Base-by-base conservation (phyloP, 192 early-diverging fungal species). In the Podila verticillata region DNA sequence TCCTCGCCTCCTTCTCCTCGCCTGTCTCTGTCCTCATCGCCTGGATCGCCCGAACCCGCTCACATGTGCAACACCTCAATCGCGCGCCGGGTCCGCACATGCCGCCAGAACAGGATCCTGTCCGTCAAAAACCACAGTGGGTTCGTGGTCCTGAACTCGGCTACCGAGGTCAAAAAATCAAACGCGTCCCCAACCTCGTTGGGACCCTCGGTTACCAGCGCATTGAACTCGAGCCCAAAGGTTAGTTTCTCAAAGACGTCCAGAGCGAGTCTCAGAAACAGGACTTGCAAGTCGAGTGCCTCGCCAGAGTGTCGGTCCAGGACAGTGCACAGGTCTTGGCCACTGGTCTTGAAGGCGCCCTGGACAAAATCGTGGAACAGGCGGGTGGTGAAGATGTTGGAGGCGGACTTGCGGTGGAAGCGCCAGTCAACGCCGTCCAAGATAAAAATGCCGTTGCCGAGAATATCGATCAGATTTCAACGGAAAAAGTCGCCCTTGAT, bases 371-470 rank as follows among this genome's bases (percentile, higher is more conserved):
- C 15, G 17, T 29, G 58, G 30, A 19, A 32, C 12, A 60, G 58
- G 17, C 30, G 26, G 1, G 58, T 60, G 15, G 58, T 34, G 30
- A 60, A 60, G 26, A 60, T 60, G 30, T 60, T 60, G 3, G 58
- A 32, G 12, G 66, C 36, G 28, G 66, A 58, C 61, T 89, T 89
- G 24, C 87, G 58, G 30, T 85, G 84, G 19, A 26, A 44, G 12
- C 64, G 47, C 87, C 88, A 89, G 3, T 31, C 20, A 5, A 80
- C 80, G 20, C 86, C 86, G 66, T 89, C 87, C 5, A 66, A 39
- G 60, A 77, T 81, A 63, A 88, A 88, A 61, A 88, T 88, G 17
- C 87, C 87, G 29, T 75, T 44, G 30, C 87, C 87, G 5, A 88
- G 62, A 7, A 87, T 24, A 47, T 81, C 79, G 10, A 60, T 32